A percentile compares a stretch with the other conserved stretches of the same genome.
phyloP scores from a whole-genome alignment of 371 early-diverging fungal genomes.

The Lichtheimia hyalospora region DNA sequence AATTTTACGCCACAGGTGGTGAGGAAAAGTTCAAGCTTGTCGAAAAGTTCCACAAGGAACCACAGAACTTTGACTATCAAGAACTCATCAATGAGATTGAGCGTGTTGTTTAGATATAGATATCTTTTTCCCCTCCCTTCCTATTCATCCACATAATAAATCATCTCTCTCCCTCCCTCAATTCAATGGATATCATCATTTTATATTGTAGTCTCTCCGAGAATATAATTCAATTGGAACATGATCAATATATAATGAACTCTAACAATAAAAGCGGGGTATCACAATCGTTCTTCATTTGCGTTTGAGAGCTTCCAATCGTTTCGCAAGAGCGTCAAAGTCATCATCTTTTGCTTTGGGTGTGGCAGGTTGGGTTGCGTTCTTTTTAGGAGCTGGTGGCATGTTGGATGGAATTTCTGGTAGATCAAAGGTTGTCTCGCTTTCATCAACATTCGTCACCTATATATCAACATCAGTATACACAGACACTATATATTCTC shows the following conservation, averaged over 20 bases:
- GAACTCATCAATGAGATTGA: constrained; percentile 67
- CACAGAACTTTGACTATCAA: constrained; percentile 77
- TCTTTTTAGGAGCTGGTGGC: constrained; percentile 25
- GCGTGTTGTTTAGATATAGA: constrained; percentile 42
- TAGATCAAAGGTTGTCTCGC: constrained; percentile 17
- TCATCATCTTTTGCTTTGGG: constrained; percentile 43
- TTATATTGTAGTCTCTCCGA: no score
- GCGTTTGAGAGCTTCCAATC: constrained; percentile 75
- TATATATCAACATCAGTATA: no score
- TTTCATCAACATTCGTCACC: no score
- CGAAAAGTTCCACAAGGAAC: constrained; percentile 76
- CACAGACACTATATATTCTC: no score
- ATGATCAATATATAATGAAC: no score
- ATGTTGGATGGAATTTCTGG: constrained; percentile 37
- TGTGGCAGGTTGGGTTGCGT: background rate
- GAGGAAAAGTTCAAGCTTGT: constrained; percentile 67
- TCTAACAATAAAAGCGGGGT: no score
- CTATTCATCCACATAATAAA: no score
- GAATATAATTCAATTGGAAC: no score
- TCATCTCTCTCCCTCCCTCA: no score
- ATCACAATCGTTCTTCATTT: constrained; percentile 13
- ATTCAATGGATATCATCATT: no score
- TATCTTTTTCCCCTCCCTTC: no score
- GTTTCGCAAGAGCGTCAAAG: constrained; percentile 69
- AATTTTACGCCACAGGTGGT: constrained; percentile 85